Percentiles rank a stretch among this genome's conserved stretches.
phyloP scores from a whole-genome alignment of 2,329 filamentous ascomycete species.

The Aspergillus fijiensis region DNA sequence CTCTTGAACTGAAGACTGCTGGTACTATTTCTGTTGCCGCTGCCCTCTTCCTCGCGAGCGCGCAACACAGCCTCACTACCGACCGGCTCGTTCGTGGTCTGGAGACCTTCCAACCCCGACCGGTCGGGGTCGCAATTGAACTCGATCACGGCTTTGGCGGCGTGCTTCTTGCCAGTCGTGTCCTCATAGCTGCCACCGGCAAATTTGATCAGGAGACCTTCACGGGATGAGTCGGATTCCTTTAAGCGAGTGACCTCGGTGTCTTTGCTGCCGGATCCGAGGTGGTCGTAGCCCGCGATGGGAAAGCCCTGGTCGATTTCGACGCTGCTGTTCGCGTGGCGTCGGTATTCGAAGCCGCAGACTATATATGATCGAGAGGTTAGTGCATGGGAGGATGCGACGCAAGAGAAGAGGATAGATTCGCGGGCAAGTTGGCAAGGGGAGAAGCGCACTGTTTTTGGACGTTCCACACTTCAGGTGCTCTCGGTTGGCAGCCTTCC shows the following conservation, averaged over 20 bases:
- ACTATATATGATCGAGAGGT: conserved; percentile 50
- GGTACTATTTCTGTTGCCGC: conserved; percentile 23
- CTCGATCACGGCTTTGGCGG: conserved; percentile 66
- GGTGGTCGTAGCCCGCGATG: conserved; percentile 69
- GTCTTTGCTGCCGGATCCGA: conserved; percentile 53
- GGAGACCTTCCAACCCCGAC: conserved; percentile 65
- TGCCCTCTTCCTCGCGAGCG: conserved; percentile 18
- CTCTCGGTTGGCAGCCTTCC: conserved; percentile 26
- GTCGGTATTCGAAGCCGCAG: conserved; percentile 68
- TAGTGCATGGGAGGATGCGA: background rate
- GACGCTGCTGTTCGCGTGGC: conserved; percentile 50
- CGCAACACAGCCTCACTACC: conserved; percentile 21
- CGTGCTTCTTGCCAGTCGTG: conserved; percentile 57
- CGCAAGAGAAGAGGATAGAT: background rate
- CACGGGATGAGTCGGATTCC: conserved; percentile 63
- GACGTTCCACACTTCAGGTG: conserved; percentile 32
- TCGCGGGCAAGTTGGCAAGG: background rate
- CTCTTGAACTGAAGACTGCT: conserved; percentile 74
- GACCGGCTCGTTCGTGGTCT: conserved; percentile 25
- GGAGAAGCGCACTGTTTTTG: conserved; percentile 34
- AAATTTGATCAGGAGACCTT: conserved; percentile 71
- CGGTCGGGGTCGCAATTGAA: conserved; percentile 75
- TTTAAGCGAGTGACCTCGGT: conserved; percentile 66
- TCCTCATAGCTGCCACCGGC: conserved; percentile 58
- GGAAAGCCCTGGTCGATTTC: conserved; percentile 61